Base-by-base conservation (phyloP, 2,329 filamentous ascomycete genomes). In the Cadophora luteo-olivacea region DNA sequence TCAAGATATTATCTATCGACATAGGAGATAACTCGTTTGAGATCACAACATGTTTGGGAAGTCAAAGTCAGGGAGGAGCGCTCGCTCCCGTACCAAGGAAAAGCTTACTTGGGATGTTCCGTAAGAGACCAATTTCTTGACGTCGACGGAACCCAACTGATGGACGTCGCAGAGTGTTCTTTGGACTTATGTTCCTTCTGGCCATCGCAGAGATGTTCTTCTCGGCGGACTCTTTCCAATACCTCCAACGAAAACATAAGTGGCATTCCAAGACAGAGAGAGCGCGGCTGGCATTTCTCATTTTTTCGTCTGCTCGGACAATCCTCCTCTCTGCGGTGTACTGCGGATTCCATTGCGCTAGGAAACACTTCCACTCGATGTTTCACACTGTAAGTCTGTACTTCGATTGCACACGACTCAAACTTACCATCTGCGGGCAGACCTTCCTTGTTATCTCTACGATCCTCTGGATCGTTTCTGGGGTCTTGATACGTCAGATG, bases 151-250 rank as follows among this genome's bases (percentile, higher is more conserved):
- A 5, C 22, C 25, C 32, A 33, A 52, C 62, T 68, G 33, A 69
- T 14, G 16, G 11, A 51, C 22, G 8, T 25, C 12, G 19, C 24
- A 71, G 71, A 4, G 51, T 72, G 32, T 72, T 72, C 64, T 73
- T 72, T 62, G 64, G 67, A 4, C 67, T 73, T 45, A 73, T 73
- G 65, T 72, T 72, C 48, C 64, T 68, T 24, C 68, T 73, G 32
- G 66, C 70, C 3, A 72, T 72, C 24, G 67, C 64, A 33, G 71
- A 72, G 49, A 51, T 72, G 5, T 68, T 67, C 64, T 70, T 73
- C 64, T 70, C 58, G 19, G 60, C 72, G 24, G 70, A 70, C 48
- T 70, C 68, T 25, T 72, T 70, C 67, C 64, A 71, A 55, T 70
- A 72, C 60, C 66, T 73, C 12, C 67, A 73, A 63, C 66, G 67